Conservation (phyloP, 1,284 basidiomycete genomes). For the Pseudozyma tsukubaensis region DNA sequence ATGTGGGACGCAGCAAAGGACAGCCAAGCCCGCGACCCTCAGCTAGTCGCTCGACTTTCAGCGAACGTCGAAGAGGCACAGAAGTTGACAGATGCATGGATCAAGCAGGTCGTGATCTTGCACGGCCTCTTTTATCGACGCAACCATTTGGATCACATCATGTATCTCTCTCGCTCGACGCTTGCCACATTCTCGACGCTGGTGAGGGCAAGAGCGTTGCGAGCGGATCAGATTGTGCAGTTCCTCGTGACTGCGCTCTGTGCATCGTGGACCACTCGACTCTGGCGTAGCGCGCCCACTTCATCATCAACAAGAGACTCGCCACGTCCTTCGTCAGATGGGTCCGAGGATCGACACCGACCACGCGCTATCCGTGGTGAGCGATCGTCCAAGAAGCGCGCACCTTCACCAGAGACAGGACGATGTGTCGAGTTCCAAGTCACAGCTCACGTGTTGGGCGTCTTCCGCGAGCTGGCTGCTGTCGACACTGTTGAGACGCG, state of each 20-base stretch:
- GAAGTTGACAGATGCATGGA: conserved; percentile 33
- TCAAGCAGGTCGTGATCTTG: conserved; percentile 50
- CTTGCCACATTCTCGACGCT: conserved; percentile 46
- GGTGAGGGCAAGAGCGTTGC: conserved; percentile 42
- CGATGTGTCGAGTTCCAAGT: conserved; percentile 76
- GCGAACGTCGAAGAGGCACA: conserved; percentile 25
- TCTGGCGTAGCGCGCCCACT: conserved; percentile 47
- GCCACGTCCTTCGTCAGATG: conserved; percentile 25
- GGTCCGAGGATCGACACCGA: conserved; percentile 42
- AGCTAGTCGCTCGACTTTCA: conserved; percentile 24
- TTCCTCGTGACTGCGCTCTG: conserved; percentile 58
- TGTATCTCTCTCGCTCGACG: conserved; percentile 51
- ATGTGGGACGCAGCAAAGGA: conserved; percentile 36
- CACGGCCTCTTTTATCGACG: conserved; percentile 60
- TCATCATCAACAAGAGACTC: conserved; percentile 19
- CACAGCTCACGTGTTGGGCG: conserved; percentile 78
- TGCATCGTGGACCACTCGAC: conserved; percentile 57
- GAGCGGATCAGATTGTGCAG: conserved; percentile 60
- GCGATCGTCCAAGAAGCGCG: conserved; percentile 62
- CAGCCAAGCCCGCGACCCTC: conserved; percentile 24
- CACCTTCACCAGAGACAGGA: conserved; percentile 34
- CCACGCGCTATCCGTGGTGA: conserved; percentile 73
- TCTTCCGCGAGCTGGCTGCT: conserved; percentile 78
- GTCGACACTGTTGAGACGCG: conserved; percentile 74
- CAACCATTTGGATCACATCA: conserved; percentile 44